A percentile compares a stretch with the other conserved stretches of the same genome.
Evolutionary conservation across 164 flowering plant genomes (phyloP).

Genomic region (Magnolia kwangsiensis): DNA sequence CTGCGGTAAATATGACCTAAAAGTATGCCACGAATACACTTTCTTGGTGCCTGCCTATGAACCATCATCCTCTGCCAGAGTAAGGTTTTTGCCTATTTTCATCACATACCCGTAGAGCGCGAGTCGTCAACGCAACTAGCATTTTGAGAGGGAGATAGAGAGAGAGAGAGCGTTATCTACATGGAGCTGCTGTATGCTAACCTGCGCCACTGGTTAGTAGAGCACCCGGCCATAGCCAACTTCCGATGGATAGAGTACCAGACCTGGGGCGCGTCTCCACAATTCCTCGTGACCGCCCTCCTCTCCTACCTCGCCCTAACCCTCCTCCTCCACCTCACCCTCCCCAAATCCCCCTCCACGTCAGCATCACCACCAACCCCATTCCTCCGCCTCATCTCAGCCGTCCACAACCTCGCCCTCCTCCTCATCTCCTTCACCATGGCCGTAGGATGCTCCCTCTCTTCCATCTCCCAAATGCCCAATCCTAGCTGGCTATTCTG

Average conservation of each 20-base stretch:
- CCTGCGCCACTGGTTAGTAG: conserved; percentile 47
- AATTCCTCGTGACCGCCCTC: conserved; percentile 41
- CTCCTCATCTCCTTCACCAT: conserved; percentile 70
- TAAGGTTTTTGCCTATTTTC: no score
- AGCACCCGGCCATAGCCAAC: conserved; percentile 51
- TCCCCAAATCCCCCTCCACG: conserved; percentile 18
- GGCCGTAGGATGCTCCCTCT: conserved; percentile 74
- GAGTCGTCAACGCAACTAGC: background rate
- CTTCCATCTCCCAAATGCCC: conserved; percentile 42
- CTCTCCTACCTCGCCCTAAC: conserved; percentile 32
- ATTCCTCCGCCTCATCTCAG: conserved; percentile 73
- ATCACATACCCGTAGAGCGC: no score
- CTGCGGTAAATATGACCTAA: no score
- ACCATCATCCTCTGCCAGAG: no score
- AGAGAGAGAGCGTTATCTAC: background rate
- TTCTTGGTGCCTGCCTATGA: no score
- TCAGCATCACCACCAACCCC: conserved; percentile 16
- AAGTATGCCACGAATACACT: no score
- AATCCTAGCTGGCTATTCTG: conserved; percentile 55
- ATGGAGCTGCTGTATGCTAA: conserved; percentile 12
- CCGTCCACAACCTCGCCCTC: conserved; percentile 70
- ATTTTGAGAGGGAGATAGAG: conserved; percentile 2
- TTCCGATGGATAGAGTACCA: conserved; percentile 55
- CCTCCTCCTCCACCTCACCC: conserved; percentile 45
- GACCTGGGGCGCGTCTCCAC: conserved; percentile 52